These are phyloP conservation scores for Calonectria montana DNA, from an alignment of 2,329 filamentous ascomycete genomes.

Conservation along the genomic window DNA sequence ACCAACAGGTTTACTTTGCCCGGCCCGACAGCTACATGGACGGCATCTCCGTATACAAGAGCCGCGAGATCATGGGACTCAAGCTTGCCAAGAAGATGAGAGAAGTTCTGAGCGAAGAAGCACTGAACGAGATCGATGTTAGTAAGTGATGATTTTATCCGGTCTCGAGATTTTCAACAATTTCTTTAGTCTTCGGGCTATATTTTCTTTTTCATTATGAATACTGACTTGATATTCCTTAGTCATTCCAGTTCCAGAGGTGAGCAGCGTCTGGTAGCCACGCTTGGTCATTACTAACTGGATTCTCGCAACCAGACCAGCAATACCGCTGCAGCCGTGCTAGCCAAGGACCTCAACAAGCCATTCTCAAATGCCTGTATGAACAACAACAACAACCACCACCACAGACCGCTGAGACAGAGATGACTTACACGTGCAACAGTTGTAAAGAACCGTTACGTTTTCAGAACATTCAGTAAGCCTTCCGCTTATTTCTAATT, in stretches of 20 bases:
- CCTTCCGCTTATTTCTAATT: neutral
- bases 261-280: slow-evolving; percentile 21
- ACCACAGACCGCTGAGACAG: neutral
- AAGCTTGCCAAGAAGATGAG: slow-evolving; percentile 81
- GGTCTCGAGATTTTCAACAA: too few species aligned
- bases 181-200: too few species aligned
- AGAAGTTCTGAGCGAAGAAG: slow-evolving; percentile 73
- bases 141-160: slow-evolving; percentile 38
- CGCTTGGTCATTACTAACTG: neutral
- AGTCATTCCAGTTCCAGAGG: slow-evolving; percentile 78
- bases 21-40: slow-evolving; percentile 86
- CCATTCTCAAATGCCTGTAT: slow-evolving; percentile 81
- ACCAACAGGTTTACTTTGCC: slow-evolving; percentile 77
- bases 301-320: slow-evolving; percentile 66
- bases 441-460: slow-evolving; percentile 83
- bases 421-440: neutral
- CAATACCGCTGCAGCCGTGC: slow-evolving; percentile 81
- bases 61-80: slow-evolving; percentile 87
- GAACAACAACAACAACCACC: neutral
- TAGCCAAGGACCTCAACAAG: slow-evolving; percentile 81
- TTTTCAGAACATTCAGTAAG: slow-evolving; percentile 84
- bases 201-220: too few species aligned
- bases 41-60: slow-evolving; percentile 87
- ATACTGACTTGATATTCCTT: slow-evolving; percentile 28
- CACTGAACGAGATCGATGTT: slow-evolving; percentile 81